These are phyloP conservation scores for Arachnomyces sp. DNA, from an alignment of 2,329 filamentous ascomycete species.

Conservation along the genomic window DNA sequence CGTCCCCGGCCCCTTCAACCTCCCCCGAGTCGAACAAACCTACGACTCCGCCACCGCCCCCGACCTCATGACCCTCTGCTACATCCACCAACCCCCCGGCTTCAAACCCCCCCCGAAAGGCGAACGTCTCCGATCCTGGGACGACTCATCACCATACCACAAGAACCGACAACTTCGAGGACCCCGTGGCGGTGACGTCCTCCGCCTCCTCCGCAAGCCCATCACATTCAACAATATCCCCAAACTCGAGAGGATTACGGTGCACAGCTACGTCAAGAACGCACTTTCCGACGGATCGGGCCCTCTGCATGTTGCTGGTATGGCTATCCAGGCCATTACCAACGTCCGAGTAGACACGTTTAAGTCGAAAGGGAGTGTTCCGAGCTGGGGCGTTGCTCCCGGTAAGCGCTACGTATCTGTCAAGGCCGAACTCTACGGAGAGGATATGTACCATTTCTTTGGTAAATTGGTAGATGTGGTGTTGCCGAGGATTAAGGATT, in stretches of 20 bases:
- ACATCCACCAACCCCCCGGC: slow-evolving; percentile 76
- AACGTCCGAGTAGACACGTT: slow-evolving; percentile 66
- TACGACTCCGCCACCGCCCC: slow-evolving; percentile 77
- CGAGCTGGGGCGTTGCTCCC: slow-evolving; percentile 64
- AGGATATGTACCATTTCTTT: slow-evolving; percentile 81
- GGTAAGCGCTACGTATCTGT: slow-evolving; percentile 61
- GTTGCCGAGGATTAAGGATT: slow-evolving; percentile 92
- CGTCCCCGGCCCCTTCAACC: slow-evolving; percentile 80
- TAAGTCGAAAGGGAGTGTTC: slow-evolving; percentile 59
- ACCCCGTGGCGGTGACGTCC: slow-evolving; percentile 64
- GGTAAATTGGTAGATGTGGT: slow-evolving; percentile 86
- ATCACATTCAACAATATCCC: slow-evolving; percentile 78
- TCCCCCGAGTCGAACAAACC: slow-evolving; percentile 80
- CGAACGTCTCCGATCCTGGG: slow-evolving; percentile 73
- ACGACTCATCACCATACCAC: slow-evolving; percentile 86
- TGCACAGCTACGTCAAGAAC: slow-evolving; percentile 66
- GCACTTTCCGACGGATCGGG: slow-evolving; percentile 61
- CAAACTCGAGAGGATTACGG: slow-evolving; percentile 66
- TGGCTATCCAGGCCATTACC: slow-evolving; percentile 77
- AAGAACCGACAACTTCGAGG: slow-evolving; percentile 79
- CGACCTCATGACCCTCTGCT: slow-evolving; percentile 82
- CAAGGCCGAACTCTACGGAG: slow-evolving; percentile 68
- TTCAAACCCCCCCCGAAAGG: slow-evolving; percentile 49
- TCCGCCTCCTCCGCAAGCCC: slow-evolving; percentile 44
- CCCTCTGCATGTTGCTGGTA: slow-evolving; percentile 71